Conservation (phyloP, 139 green algal genomes). For the Tetradesmus lagerheimii region DNA sequence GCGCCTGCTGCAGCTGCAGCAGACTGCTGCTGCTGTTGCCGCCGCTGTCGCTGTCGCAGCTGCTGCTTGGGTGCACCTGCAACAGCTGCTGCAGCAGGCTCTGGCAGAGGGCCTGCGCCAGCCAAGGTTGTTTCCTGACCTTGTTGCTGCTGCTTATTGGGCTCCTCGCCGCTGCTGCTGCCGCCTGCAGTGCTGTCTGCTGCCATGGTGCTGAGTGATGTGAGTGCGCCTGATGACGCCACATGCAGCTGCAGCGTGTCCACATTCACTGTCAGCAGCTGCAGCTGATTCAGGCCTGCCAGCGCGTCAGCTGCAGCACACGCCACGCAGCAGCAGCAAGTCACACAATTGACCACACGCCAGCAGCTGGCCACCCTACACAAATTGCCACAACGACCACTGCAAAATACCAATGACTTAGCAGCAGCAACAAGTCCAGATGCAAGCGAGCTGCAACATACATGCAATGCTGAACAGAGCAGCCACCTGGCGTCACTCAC, state of each 20-base stretch:
- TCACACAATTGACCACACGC: not conserved
- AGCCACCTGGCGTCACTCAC: too few species aligned
- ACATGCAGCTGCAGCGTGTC: slow-evolving; percentile 40
- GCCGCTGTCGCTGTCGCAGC: slow-evolving; percentile 1
- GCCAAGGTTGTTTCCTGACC: not conserved
- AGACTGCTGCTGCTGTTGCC: not conserved
- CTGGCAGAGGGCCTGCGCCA: not conserved
- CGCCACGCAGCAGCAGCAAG: not conserved
- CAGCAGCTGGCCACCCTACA: not conserved
- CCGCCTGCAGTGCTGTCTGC: not conserved
- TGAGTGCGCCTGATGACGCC: slow-evolving; percentile 1
- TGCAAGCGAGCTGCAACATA: too few species aligned
- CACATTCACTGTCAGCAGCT: slow-evolving; percentile 36
- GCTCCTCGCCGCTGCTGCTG: not conserved
- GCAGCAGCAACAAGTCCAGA: too few species aligned
- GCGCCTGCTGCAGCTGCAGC: slow-evolving; percentile 1
- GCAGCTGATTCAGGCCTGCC: not conserved
- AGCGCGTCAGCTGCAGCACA: slow-evolving; percentile 11
- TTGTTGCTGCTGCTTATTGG: not conserved
- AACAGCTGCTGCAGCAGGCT: not conserved
- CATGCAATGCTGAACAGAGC: too few species aligned
- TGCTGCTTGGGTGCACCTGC: not conserved
- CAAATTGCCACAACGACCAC: too few species aligned
- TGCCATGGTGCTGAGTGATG: not conserved
- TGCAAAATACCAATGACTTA: too few species aligned